Evolutionary conservation across 2,329 filamentous ascomycete species (phyloP).

Genomic region (Geoglossum cookeanum): DNA sequence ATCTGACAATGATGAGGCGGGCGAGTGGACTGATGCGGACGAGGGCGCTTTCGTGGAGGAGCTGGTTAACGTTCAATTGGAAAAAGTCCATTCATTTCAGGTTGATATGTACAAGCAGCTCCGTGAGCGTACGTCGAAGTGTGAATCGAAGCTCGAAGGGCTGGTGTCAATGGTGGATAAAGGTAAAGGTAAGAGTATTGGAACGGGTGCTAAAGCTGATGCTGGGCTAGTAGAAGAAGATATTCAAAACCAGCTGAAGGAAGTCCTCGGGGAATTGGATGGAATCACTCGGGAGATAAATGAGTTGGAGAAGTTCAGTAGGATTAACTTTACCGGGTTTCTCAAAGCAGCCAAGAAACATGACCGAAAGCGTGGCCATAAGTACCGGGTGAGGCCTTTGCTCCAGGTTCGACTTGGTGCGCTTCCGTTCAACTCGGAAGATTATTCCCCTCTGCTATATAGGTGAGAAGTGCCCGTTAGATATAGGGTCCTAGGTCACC

Average conservation of each 20-base stretch:
- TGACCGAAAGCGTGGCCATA: constrained; percentile 72
- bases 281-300: constrained; percentile 75
- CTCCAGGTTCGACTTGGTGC: constrained; percentile 79
- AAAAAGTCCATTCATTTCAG: constrained; percentile 88
- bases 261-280: constrained; percentile 66
- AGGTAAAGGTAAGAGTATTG: constrained; percentile 19
- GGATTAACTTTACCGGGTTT: constrained; percentile 93
- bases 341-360: constrained; percentile 99
- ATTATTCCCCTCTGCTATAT: constrained; percentile 77
- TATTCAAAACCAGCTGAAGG: constrained; percentile 32
- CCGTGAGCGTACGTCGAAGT: constrained; percentile 57
- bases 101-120: constrained; percentile 63
- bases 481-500: neutral
- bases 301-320: constrained; percentile 86
- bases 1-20: constrained; percentile 27
- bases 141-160: constrained; percentile 43
- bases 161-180: constrained; percentile 22
- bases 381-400: constrained; percentile 78
- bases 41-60: constrained; percentile 90
- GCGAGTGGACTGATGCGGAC: constrained; percentile 77
- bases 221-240: neutral
- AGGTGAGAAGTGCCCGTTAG: constrained; percentile 19
- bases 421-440: constrained; percentile 86
- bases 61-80: constrained; percentile 81
- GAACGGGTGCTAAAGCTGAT: constrained; percentile 24